Evolutionary conservation across 2,329 filamentous ascomycete genomes (phyloP).

Genomic region (Phialocephala sp.): DNA sequence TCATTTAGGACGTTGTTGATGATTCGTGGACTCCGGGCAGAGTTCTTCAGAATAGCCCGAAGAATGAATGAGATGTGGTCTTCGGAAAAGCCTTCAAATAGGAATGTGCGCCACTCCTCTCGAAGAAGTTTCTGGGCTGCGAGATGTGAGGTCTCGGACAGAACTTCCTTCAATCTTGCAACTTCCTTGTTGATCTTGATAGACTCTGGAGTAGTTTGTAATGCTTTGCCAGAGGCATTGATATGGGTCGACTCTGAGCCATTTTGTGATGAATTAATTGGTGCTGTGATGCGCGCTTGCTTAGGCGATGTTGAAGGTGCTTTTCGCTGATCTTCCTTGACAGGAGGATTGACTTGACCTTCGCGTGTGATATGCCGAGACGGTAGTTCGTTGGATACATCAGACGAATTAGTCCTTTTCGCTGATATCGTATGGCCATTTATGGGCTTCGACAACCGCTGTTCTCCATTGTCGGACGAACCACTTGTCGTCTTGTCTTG

Average conservation of each 20-base stretch:
- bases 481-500: neutral
- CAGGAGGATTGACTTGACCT: neutral
- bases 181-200: conserved; percentile 31
- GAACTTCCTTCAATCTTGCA: conserved; percentile 28
- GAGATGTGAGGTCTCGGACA: conserved; percentile 30
- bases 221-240: no score
- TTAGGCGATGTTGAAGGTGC: neutral
- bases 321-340: neutral
- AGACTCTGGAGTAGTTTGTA: neutral
- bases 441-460: neutral
- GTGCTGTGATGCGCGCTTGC: neutral
- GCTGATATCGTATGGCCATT: neutral
- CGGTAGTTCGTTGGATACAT: neutral
- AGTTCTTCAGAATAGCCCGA: conserved; percentile 38
- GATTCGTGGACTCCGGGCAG: conserved; percentile 19
- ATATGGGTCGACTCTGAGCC: no score
- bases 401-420: neutral
- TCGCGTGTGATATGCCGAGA: neutral
- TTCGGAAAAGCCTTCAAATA: conserved; percentile 34
- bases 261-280: no score
- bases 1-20: conserved; percentile 36
- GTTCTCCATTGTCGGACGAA: neutral
- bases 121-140: conserved; percentile 34
- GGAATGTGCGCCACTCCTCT: conserved; percentile 32
- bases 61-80: conserved; percentile 38